Percentiles rank a stretch among this genome's conserved stretches.
Conservation (phyloP, 352 stramenopile genomes). For the Pythium pyrilobum region DNA sequence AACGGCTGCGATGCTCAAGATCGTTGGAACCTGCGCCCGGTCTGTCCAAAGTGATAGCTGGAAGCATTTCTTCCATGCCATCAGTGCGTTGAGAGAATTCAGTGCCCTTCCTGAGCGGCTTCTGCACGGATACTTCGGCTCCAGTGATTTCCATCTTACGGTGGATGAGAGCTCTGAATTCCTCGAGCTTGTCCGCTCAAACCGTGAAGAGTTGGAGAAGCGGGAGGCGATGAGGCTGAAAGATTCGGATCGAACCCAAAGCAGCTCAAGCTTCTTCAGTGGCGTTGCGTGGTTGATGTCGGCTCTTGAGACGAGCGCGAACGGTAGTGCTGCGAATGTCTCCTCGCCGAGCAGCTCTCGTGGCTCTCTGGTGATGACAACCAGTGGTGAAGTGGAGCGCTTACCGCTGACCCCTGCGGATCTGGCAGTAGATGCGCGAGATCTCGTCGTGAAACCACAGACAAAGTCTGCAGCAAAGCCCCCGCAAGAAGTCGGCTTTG, state of each 20-base stretch:
- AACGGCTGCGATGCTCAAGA: conserved; percentile 64
- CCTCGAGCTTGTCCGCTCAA: conserved; percentile 47
- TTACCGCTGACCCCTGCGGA: background rate
- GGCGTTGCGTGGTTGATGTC: conserved; percentile 70
- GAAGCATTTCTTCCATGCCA: conserved; percentile 57
- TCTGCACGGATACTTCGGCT: conserved; percentile 22
- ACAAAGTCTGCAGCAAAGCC: background rate
- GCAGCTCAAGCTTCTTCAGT: conserved; percentile 53
- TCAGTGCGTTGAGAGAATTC: conserved; percentile 61
- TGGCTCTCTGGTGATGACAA: background rate
- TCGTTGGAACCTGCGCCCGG: conserved; percentile 50
- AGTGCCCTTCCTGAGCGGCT: conserved; percentile 45
- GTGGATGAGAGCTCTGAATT: conserved; percentile 47
- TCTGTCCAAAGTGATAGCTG: conserved; percentile 48
- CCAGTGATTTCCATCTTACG: conserved; percentile 23
- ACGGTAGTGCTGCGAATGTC: background rate
- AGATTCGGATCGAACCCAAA: conserved; percentile 18
- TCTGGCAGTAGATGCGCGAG: background rate
- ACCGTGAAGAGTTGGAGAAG: conserved; percentile 47
- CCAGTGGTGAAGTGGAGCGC: background rate
- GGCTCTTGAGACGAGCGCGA: conserved; percentile 43
- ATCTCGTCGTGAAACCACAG: conserved; percentile 2
- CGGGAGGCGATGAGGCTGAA: conserved; percentile 39
- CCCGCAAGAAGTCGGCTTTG: conserved; percentile 23
- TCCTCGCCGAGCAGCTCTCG: background rate